These are phyloP conservation scores for Triangularia setosa DNA, from an alignment of 2,329 filamentous ascomycete genomes.

Conservation along the genomic window DNA sequence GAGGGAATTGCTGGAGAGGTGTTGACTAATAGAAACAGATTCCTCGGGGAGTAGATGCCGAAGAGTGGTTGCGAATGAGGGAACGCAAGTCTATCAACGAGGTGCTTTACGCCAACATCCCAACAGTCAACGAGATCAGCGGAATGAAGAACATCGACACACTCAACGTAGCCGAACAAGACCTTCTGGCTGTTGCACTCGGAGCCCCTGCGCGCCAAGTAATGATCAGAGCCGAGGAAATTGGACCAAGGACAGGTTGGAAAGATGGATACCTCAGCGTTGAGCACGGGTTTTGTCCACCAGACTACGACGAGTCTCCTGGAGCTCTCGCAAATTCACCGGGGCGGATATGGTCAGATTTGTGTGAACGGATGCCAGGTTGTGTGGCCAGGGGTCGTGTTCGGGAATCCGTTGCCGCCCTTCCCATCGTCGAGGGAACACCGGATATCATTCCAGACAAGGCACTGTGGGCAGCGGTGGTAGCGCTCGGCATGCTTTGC, in stretches of 20 bases:
- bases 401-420: slow-evolving; percentile 44
- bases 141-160: slow-evolving; percentile 45
- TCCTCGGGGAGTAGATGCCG: slow-evolving; percentile 41
- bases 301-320: slow-evolving; percentile 47
- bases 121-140: slow-evolving; percentile 37
- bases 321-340: slow-evolving; percentile 45
- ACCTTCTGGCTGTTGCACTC: slow-evolving; percentile 48
- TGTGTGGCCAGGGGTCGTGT: slow-evolving; percentile 48
- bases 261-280: slow-evolving; percentile 49
- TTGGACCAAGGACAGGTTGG: slow-evolving; percentile 50
- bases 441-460: slow-evolving; percentile 47
- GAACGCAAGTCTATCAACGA: slow-evolving; percentile 47
- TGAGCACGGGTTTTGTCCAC: slow-evolving; percentile 50
- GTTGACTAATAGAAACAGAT: slow-evolving; percentile 34
- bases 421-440: slow-evolving; percentile 47
- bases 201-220: slow-evolving; percentile 53
- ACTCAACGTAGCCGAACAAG: slow-evolving; percentile 44
- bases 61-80: slow-evolving; percentile 44
- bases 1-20: not conserved
- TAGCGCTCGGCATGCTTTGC: slow-evolving; percentile 49
- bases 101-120: slow-evolving; percentile 43
- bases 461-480: slow-evolving; percentile 51
- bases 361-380: slow-evolving; percentile 51
- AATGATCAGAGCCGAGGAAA: slow-evolving; percentile 48
- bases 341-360: slow-evolving; percentile 51